Percentiles rank a stretch among this genome's conserved stretches.
Evolutionary conservation across 2,329 filamentous ascomycete genomes (phyloP).

Genomic region (Epichloe uncinata): DNA sequence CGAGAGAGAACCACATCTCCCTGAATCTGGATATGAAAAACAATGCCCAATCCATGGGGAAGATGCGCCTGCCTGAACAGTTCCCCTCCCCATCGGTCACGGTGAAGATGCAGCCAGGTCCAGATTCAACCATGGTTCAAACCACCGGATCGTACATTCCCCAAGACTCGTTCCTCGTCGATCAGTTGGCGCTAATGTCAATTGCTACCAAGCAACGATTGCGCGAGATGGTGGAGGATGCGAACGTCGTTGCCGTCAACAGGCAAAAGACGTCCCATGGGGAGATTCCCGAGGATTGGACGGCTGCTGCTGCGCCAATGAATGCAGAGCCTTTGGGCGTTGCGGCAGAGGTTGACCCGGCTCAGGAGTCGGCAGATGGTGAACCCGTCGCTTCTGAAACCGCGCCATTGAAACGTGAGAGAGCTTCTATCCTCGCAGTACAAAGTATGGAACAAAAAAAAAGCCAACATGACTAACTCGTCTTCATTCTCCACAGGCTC

Average conservation of each 20-base stretch:
- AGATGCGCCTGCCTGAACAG: conserved; percentile 35
- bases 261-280: conserved; percentile 72
- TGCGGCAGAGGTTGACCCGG: background rate
- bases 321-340: conserved; percentile 25
- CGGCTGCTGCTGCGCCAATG: conserved; percentile 49
- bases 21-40: conserved; percentile 44
- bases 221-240: conserved; percentile 63
- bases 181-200: conserved; percentile 72
- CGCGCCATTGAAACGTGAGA: conserved; percentile 48
- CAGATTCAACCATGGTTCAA: conserved; percentile 49
- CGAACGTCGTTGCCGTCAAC: conserved; percentile 53
- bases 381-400: conserved; percentile 30
- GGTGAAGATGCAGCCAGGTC: conserved; percentile 40
- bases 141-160: conserved; percentile 59
- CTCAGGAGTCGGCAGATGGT: conserved; percentile 29
- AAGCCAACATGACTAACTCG: background rate
- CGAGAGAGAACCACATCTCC: conserved; percentile 41
- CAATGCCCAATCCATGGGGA: conserved; percentile 28
- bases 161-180: conserved; percentile 61
- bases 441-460: too few species aligned
- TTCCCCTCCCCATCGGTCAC: conserved; percentile 39
- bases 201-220: conserved; percentile 72
- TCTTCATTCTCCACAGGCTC: conserved; percentile 19
- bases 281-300: conserved; percentile 63
- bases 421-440: background rate